These are phyloP conservation scores for Suillus discolor DNA, from an alignment of 768 basidiomycete species.

Conservation along the genomic window DNA sequence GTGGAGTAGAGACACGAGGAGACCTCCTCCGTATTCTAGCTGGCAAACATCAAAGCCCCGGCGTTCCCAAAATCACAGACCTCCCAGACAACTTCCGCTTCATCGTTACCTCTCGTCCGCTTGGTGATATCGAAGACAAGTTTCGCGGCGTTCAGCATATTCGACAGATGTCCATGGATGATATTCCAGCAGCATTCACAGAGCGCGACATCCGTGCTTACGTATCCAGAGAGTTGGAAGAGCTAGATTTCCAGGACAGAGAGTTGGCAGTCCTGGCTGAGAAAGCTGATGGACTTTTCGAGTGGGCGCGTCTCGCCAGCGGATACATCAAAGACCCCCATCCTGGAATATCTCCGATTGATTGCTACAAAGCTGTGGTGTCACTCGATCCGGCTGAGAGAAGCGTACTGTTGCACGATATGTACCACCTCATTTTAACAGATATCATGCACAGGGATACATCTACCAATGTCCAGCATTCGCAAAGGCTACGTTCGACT, in stretches of 20 bases:
- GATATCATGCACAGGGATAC: neutral
- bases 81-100: conserved; percentile 12
- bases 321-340: neutral
- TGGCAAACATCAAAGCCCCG: neutral
- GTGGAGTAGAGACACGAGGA: neutral
- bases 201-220: conserved; percentile 7
- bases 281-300: conserved; percentile 11
- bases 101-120: conserved; percentile 14
- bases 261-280: neutral
- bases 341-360: neutral
- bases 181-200: neutral
- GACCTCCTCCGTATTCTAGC: neutral
- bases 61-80: neutral
- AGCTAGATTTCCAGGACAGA: neutral
- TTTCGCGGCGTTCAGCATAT: neutral
- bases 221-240: neutral
- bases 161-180: conserved; percentile 1
- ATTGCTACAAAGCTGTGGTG: conserved; percentile 1
- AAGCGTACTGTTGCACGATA: neutral
- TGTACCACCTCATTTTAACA: conserved; percentile 11
- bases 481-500: neutral
- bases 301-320: conserved; percentile 12
- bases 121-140: neutral
- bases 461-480: too few species aligned
- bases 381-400: neutral